Conservation (phyloP, 345 rosid genomes). For the Garcia nutans region DNA sequence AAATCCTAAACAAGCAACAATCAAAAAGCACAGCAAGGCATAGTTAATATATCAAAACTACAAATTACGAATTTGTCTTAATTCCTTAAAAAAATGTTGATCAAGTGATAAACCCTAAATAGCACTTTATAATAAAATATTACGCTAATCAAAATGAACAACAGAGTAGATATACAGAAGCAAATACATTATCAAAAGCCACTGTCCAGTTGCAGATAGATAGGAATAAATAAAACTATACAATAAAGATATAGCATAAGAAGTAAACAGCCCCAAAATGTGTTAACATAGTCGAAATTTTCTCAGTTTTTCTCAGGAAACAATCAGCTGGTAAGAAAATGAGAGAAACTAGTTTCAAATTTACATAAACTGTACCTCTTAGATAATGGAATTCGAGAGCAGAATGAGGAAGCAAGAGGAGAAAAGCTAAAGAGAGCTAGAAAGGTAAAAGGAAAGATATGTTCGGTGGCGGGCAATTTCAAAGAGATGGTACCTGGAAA, state of each 20-base stretch:
- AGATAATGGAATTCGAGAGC: background rate
- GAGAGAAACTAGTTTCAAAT: background rate
- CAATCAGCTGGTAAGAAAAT: background rate
- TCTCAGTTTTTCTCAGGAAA: background rate
- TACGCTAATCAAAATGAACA: background rate
- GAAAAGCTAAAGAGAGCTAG: background rate
- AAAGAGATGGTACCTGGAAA: background rate
- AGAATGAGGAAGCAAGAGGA: background rate
- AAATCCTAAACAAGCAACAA: constrained; percentile 8
- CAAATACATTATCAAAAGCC: background rate
- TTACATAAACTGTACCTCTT: background rate
- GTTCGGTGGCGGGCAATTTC: constrained; percentile 10
- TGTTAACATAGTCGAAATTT: background rate
- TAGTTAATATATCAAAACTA: background rate
- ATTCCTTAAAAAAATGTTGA: background rate
- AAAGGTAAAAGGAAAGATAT: background rate
- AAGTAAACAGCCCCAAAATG: background rate
- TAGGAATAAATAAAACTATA: background rate
- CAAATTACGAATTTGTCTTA: too few species aligned
- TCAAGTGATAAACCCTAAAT: background rate
- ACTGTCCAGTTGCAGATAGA: background rate
- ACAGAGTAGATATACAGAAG: background rate
- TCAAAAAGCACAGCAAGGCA: background rate
- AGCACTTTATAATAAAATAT: background rate
- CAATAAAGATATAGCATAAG: background rate